Evolutionary conservation across 75 land plant genomes (phyloP).

Genomic region (Selaginella tamariscina): DNA sequence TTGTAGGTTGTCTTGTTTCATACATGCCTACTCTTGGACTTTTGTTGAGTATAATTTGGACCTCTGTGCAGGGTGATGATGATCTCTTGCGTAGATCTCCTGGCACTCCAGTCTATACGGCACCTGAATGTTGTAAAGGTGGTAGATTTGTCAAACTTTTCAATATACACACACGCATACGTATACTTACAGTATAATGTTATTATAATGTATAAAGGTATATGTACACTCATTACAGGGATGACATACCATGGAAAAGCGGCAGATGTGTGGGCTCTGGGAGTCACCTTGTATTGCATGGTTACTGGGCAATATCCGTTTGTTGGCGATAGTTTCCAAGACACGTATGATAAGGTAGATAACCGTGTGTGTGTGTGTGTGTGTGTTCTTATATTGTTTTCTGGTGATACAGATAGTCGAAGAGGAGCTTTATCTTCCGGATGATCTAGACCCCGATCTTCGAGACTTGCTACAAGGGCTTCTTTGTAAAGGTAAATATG

Average conservation of each 20-base stretch:
- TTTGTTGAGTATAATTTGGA: no score
- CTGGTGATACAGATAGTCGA: conserved; percentile 48
- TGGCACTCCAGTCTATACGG: conserved; percentile 93
- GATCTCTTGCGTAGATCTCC: conserved; percentile 91
- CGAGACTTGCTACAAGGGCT: conserved; percentile 52
- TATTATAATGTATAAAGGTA: no score
- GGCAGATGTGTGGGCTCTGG: conserved; percentile 94
- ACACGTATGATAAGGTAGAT: conserved; percentile 76
- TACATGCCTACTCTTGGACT: no score
- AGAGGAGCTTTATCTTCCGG: conserved; percentile 42
- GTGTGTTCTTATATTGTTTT: background rate
- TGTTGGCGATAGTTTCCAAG: conserved; percentile 75
- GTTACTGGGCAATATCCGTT: conserved; percentile 75
- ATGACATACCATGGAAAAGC: conserved; percentile 75
- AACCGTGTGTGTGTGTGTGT: background rate
- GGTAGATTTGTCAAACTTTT: no score
- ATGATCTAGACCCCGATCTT: conserved; percentile 44
- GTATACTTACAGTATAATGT: no score
- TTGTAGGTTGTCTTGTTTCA: no score
- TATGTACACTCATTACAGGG: no score
- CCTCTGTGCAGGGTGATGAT: conserved; percentile 19
- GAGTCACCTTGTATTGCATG: conserved; percentile 92
- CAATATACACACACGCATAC: no score
- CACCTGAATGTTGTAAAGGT: conserved; percentile 93
- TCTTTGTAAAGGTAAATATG: conserved; percentile 72